Evolutionary conservation across 768 basidiomycete species (phyloP).

Genomic region (Amanita exitialis): DNA sequence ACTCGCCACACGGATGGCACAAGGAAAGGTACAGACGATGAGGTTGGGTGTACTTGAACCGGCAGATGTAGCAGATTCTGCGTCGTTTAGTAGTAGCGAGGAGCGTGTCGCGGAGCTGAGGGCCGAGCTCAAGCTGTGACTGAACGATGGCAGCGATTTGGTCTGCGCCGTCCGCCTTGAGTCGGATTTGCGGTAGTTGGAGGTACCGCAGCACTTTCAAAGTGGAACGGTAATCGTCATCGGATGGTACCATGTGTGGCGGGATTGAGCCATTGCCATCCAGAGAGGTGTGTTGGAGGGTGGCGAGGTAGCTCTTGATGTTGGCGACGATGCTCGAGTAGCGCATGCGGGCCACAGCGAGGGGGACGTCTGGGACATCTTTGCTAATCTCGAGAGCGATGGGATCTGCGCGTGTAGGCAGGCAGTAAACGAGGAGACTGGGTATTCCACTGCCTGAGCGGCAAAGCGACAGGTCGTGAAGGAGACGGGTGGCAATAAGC

Average conservation of each 20-base stretch:
- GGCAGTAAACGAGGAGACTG: slow-evolving; percentile 14
- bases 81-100: not conserved
- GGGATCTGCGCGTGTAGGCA: slow-evolving; percentile 12
- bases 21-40: slow-evolving; percentile 17
- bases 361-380: slow-evolving; percentile 11
- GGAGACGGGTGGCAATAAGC: slow-evolving; percentile 13
- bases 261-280: slow-evolving; percentile 9
- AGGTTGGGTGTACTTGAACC: slow-evolving; percentile 10
- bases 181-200: slow-evolving; percentile 13
- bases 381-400: slow-evolving; percentile 13
- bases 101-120: slow-evolving; percentile 8
- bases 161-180: slow-evolving; percentile 9
- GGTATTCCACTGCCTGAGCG: slow-evolving; percentile 6
- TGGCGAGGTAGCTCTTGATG: slow-evolving; percentile 15
- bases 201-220: slow-evolving; percentile 18
- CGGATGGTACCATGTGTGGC: slow-evolving; percentile 15
- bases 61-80: slow-evolving; percentile 18
- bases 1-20: slow-evolving; percentile 19
- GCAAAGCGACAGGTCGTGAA: slow-evolving; percentile 13
- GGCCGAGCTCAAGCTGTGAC: slow-evolving; percentile 11
- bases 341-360: slow-evolving; percentile 15
- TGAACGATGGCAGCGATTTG: slow-evolving; percentile 13
- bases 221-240: slow-evolving; percentile 16
- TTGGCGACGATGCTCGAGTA: slow-evolving; percentile 13
- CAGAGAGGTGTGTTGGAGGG: slow-evolving; percentile 7